phyloP scores from a whole-genome alignment of 164 flowering plant species.

The Pachysandra terminalis region DNA sequence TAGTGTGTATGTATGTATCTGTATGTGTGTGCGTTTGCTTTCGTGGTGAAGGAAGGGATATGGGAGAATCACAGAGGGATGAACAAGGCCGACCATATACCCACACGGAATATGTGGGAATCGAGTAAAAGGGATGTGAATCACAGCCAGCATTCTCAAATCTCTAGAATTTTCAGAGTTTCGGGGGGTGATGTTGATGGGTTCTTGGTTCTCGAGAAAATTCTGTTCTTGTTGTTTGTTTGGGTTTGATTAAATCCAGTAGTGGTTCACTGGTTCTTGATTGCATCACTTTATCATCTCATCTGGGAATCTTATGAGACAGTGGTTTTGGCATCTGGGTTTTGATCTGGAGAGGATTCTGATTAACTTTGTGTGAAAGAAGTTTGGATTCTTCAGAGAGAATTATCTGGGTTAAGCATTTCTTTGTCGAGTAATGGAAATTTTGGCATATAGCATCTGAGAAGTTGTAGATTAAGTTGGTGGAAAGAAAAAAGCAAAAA shows the following conservation, averaged over 20 bases:
- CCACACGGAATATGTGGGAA: constrained; percentile 37
- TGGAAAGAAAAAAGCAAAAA: neutral
- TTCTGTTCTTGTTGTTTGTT: constrained; percentile 8
- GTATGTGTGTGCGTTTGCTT: constrained; percentile 6
- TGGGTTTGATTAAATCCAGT: no score
- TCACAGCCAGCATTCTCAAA: constrained; percentile 33
- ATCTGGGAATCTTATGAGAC: no score
- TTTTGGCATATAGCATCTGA: constrained; percentile 4
- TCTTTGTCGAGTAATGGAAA: neutral
- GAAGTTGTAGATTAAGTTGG: neutral
- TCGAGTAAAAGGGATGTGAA: constrained; percentile 10
- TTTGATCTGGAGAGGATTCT: constrained; percentile 4
- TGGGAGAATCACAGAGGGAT: constrained; percentile 17
- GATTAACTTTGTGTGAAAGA: constrained; percentile 3
- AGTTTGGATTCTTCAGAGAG: neutral
- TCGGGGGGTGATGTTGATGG: constrained; percentile 23
- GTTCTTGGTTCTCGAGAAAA: constrained; percentile 32
- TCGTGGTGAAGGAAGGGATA: constrained; percentile 5
- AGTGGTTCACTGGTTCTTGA: no score
- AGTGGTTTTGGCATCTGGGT: constrained; percentile 14
- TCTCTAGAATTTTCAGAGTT: constrained; percentile 41
- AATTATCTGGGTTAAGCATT: neutral
- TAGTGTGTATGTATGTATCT: no score
- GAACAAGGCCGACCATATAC: constrained; percentile 20
- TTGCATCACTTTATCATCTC: no score